phyloP scores from a whole-genome alignment of 2,329 filamentous ascomycete species.

The Clarireedia monteithiana region DNA sequence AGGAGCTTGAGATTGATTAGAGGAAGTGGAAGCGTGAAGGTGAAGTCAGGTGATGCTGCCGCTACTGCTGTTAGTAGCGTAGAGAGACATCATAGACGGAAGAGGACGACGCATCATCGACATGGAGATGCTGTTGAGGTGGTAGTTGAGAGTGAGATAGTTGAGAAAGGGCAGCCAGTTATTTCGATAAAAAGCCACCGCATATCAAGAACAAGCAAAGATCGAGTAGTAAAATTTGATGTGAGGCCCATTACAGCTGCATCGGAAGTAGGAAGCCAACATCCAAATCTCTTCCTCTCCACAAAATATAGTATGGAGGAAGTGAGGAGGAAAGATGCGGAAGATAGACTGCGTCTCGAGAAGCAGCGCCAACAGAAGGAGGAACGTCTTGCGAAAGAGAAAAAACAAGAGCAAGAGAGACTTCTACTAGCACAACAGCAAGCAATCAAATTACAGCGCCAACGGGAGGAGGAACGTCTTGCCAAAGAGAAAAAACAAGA shows the following conservation, averaged over 20 bases:
- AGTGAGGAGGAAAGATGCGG: neutral
- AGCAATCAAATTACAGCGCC: neutral
- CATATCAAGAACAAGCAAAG: neutral
- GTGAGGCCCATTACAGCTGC: neutral
- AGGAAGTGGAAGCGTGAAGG: too few species aligned
- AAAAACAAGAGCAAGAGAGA: neutral
- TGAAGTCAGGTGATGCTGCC: too few species aligned
- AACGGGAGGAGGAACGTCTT: neutral
- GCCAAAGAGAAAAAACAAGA: neutral
- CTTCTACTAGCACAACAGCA: too few species aligned
- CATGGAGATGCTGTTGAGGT: too few species aligned
- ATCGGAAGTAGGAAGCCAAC: neutral
- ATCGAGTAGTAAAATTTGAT: neutral
- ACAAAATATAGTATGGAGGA: neutral
- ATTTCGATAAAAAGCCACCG: neutral
- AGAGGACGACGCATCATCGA: too few species aligned
- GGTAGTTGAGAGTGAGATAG: too few species aligned
- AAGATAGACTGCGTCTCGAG: neutral
- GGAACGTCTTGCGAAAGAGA: neutral
- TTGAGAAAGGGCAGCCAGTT: too few species aligned
- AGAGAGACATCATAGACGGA: too few species aligned
- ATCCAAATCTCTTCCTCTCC: neutral
- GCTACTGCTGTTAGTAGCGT: too few species aligned
- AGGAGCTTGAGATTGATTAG: too few species aligned
- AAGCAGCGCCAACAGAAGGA: neutral